Conservation (phyloP, 129 eudicot genomes). For the Flaveria trinervia region DNA sequence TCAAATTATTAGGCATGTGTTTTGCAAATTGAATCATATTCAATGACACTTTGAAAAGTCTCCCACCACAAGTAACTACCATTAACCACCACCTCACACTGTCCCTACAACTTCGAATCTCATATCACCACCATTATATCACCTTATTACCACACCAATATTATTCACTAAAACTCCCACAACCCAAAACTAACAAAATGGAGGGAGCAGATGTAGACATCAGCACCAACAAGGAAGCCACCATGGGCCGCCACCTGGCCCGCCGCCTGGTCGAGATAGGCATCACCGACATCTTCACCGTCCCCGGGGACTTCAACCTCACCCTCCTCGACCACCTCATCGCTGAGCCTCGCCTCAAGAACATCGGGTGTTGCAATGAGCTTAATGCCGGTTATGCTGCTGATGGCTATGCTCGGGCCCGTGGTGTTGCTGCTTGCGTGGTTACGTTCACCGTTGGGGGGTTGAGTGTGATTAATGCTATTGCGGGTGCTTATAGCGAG, state of each 20-base stretch:
- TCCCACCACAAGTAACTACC: constrained; percentile 4
- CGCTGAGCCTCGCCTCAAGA: constrained; percentile 59
- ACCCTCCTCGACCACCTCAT: constrained; percentile 69
- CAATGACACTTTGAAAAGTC: too few species aligned
- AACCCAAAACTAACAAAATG: not conserved
- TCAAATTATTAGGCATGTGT: too few species aligned
- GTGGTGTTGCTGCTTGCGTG: constrained; percentile 65
- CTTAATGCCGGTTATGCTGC: constrained; percentile 75
- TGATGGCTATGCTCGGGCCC: constrained; percentile 61
- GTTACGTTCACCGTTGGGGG: constrained; percentile 81
- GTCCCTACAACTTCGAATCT: constrained; percentile 37
- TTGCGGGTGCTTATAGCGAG: constrained; percentile 75
- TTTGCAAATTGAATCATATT: too few species aligned
- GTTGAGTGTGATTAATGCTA: constrained; percentile 58
- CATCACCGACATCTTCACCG: constrained; percentile 56
- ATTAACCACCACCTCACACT: constrained; percentile 32
- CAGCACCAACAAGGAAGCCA: constrained; percentile 41
- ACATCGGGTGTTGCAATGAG: constrained; percentile 66
- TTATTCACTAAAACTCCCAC: constrained; percentile 22
- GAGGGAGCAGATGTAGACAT: constrained; percentile 18
- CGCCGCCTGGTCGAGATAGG: constrained; percentile 63
- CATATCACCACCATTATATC: constrained; percentile 20
- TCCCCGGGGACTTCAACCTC: constrained; percentile 73
- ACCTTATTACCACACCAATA: not conserved
- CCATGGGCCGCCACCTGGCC: constrained; percentile 68